Conservation (phyloP, 163 green algal genomes). For the Volvox carteri region DNA sequence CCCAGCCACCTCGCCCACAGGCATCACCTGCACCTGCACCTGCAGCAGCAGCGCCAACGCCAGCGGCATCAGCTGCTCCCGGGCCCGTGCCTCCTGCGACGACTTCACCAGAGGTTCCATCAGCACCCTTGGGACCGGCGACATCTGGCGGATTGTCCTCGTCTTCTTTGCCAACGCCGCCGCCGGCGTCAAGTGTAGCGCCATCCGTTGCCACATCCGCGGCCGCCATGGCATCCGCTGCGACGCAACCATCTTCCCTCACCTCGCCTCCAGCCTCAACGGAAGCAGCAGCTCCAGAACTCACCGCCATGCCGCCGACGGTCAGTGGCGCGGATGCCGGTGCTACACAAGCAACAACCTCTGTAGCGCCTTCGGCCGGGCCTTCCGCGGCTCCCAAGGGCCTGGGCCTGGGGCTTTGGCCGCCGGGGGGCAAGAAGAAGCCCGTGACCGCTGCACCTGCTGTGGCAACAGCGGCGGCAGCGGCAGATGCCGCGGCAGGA, state of each 20-base stretch:
- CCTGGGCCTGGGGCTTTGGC: slow-evolving; percentile 21
- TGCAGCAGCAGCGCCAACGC: background rate
- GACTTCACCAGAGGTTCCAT: background rate
- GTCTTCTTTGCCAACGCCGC: background rate
- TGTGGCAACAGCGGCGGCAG: background rate
- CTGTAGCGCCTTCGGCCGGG: background rate
- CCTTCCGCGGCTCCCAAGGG: slow-evolving; percentile 3
- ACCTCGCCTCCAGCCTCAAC: too few species aligned
- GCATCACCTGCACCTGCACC: background rate
- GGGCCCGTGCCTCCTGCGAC: background rate
- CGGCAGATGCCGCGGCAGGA: background rate
- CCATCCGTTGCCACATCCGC: too few species aligned
- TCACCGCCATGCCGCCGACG: background rate
- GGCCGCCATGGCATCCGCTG: too few species aligned
- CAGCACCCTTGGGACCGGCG: background rate
- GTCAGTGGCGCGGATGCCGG: background rate
- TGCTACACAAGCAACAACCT: background rate
- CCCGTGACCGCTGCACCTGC: background rate
- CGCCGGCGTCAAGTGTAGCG: too few species aligned
- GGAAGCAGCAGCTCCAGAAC: background rate
- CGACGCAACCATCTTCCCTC: too few species aligned
- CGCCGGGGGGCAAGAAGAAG: slow-evolving; percentile 25
- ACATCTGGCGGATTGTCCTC: background rate
- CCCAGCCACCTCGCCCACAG: background rate
- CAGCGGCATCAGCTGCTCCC: background rate